Base-by-base conservation (phyloP, 148 eudicot species). In the Amaranthus cruentus region DNA sequence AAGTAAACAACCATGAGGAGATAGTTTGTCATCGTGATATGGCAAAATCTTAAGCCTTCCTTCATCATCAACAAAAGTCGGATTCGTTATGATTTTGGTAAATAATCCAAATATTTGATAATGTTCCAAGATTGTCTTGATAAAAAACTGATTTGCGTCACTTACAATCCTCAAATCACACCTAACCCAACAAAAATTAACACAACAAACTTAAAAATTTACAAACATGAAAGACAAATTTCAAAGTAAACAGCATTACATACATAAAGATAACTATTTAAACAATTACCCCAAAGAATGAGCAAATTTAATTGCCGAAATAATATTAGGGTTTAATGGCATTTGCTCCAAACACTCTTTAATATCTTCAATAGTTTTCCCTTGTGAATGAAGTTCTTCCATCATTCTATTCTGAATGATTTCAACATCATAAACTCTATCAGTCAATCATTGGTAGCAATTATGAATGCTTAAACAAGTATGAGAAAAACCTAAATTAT, bases 151-250 rank as follows among this genome's bases (percentile, higher is more conserved):
- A 70, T 94, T 94, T 6, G 97, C 92, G 66, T 94, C 97, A 47
- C 98, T 94, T 14, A 90, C 76, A 65, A 94, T 87, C 82, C 80
- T 83, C 82, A 94, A 76, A 8, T 89, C 93, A 76, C 98, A 91
- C 80, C 98, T 94, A 84, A 68, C 69, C 72, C 7, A 71, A 69
- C 71, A 73, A 38, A 70, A 8, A 59, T 46, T 47, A 21, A 55
- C 47, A 6, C 55, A 38, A 21, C 44, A n/a, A 44, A 69, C 52
- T 54, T 55, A 46, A 69, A 38, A 13, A 4, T 68, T 52, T 6
- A 18, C 21, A 50, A 47, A 18, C 13, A 28, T 59, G 15, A 66
- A 56, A 50, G 76, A 4, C 21, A 52, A 8, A 42, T 51, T 13
- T 68, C 6, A 50, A 55, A 5, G 12, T 3, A 7, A 75, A 15